Conservation (phyloP, 148 eudicot genomes). For the Talinum fruticosum region DNA sequence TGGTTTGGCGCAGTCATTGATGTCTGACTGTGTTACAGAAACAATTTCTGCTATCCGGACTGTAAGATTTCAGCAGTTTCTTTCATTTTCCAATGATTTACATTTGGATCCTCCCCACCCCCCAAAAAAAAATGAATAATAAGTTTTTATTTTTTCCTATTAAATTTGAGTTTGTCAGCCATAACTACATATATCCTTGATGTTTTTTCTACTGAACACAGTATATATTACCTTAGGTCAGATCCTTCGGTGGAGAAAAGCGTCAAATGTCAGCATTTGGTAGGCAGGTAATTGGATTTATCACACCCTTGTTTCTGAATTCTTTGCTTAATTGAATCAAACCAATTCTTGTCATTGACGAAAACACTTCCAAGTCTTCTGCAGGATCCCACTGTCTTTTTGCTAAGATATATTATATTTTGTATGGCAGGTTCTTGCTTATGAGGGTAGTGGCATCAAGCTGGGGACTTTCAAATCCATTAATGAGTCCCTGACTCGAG, state of each 20-base stretch:
- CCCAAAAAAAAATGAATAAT: background rate
- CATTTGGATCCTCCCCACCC: background rate
- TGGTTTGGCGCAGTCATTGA: constrained; percentile 74
- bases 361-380: background rate
- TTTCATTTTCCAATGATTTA: background rate
- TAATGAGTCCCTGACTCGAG: constrained; percentile 83
- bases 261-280: constrained; percentile 90
- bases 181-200: background rate
- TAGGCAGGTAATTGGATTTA: constrained; percentile 54
- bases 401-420: constrained; percentile 21
- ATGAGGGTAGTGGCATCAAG: constrained; percentile 80
- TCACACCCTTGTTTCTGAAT: background rate
- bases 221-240: constrained; percentile 54
- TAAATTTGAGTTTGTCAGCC: background rate
- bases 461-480: constrained; percentile 79
- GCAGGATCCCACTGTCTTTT: background rate
- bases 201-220: constrained; percentile 19
- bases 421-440: constrained; percentile 61
- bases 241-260: constrained; percentile 96
- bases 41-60: constrained; percentile 96
- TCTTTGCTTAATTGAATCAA: background rate
- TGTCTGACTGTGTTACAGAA: constrained; percentile 90
- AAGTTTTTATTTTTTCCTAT: background rate
- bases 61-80: constrained; percentile 46
- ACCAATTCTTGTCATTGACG: background rate